Percentiles rank a stretch among this genome's conserved stretches.
These are phyloP conservation scores for Apiotrichum brassicae DNA, from an alignment of 1,284 basidiomycete genomes.

Conservation along the genomic window DNA sequence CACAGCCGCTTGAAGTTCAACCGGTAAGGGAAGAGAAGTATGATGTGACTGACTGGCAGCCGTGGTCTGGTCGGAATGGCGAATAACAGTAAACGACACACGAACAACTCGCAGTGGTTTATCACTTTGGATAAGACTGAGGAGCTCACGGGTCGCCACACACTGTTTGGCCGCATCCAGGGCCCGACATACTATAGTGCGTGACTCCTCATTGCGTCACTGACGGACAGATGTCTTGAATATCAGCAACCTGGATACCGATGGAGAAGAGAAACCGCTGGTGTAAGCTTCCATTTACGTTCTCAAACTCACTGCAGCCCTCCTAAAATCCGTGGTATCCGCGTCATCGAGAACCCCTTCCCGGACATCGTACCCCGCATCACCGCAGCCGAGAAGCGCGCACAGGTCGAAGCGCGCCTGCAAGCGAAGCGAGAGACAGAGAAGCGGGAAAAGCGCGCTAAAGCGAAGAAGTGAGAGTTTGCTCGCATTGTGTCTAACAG, in stretches of 20 bases:
- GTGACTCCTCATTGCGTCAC: no score
- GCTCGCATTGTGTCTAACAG: constrained; percentile 5
- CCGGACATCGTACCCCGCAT: constrained; percentile 93
- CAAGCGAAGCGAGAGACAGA: constrained; percentile 69
- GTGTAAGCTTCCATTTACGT: constrained; percentile 56
- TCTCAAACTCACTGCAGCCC: constrained; percentile 53
- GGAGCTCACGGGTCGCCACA: constrained; percentile 81
- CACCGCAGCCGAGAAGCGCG: constrained; percentile 80
- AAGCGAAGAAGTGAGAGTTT: constrained; percentile 69
- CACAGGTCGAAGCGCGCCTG: constrained; percentile 69
- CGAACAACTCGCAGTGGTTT: constrained; percentile 85
- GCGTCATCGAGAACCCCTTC: constrained; percentile 88
- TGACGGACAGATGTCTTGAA: constrained; percentile 67
- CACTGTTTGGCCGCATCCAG: constrained; percentile 62
- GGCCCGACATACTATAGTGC: constrained; percentile 75
- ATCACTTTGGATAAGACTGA: constrained; percentile 84
- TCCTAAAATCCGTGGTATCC: constrained; percentile 75
- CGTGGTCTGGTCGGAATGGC: constrained; percentile 92
- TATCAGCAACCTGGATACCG: constrained; percentile 82
- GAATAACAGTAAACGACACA: constrained; percentile 74
- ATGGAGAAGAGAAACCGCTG: constrained; percentile 70
- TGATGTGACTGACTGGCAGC: constrained; percentile 54
- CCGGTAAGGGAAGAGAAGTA: constrained; percentile 19
- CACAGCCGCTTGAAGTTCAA: constrained; percentile 67
- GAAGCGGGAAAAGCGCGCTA: constrained; percentile 60